Conservation (phyloP, 352 stramenopile genomes). For the Globisporangium carolinianum region DNA sequence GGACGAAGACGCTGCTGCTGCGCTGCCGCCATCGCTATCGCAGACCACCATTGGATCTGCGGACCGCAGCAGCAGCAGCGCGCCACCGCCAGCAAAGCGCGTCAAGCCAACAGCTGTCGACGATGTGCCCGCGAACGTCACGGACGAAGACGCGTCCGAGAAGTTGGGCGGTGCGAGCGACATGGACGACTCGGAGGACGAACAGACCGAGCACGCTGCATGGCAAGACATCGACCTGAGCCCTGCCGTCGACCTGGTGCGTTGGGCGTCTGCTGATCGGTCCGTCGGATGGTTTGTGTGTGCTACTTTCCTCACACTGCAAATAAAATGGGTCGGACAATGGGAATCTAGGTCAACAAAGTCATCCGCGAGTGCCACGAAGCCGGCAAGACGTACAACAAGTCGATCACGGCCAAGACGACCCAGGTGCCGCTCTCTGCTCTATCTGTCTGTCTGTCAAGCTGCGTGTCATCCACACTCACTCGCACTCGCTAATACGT, state of each 20-base stretch:
- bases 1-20: conserved; percentile 11
- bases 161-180: conserved; percentile 49
- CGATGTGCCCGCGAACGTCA: conserved; percentile 16
- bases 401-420: conserved; percentile 77
- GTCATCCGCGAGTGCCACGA: conserved; percentile 66
- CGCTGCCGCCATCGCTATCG: background rate
- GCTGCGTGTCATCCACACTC: no score
- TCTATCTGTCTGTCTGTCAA: no score
- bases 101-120: background rate
- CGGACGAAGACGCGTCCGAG: conserved; percentile 26
- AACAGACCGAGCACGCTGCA: conserved; percentile 63
- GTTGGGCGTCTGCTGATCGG: conserved; percentile 1
- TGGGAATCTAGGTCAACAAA: conserved; percentile 31
- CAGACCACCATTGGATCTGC: conserved; percentile 1
- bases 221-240: conserved; percentile 82
- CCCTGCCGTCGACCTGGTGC: conserved; percentile 70
- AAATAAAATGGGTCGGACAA: background rate
- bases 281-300: background rate
- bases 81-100: background rate
- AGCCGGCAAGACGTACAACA: conserved; percentile 81
- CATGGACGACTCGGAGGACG: conserved; percentile 79
- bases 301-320: background rate
- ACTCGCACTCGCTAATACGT: no score
- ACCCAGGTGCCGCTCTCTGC: conserved; percentile 18
- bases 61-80: background rate